Evolutionary conservation across 257 asterid genomes (phyloP).

Genomic region (Penstemon newberryi): DNA sequence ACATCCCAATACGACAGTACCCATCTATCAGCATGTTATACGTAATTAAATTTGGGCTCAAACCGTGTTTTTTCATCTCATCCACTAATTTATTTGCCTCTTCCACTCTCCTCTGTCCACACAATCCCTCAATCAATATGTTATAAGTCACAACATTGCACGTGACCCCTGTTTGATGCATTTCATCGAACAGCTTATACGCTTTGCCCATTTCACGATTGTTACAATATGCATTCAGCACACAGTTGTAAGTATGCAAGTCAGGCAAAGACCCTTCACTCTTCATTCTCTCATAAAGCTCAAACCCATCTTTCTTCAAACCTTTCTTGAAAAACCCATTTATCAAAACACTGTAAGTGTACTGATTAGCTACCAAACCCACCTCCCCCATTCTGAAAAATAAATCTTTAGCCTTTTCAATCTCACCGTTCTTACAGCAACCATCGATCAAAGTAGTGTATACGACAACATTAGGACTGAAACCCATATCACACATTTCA

Average conservation of each 20-base stretch:
- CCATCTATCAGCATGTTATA: slow-evolving; percentile 65
- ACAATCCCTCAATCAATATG: slow-evolving; percentile 65
- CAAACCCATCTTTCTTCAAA: slow-evolving; percentile 52
- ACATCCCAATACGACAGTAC: slow-evolving; percentile 49
- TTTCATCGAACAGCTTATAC: slow-evolving; percentile 52
- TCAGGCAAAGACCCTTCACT: slow-evolving; percentile 59
- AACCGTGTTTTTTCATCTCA: slow-evolving; percentile 55
- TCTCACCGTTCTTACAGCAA: slow-evolving; percentile 56
- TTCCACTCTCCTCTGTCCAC: slow-evolving; percentile 38
- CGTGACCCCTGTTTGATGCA: slow-evolving; percentile 53
- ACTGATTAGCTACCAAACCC: slow-evolving; percentile 68
- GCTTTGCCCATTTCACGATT: slow-evolving; percentile 46
- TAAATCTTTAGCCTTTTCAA: slow-evolving; percentile 50
- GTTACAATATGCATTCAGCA: slow-evolving; percentile 51
- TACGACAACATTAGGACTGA: slow-evolving; percentile 60
- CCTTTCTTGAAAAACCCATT: slow-evolving; percentile 64
- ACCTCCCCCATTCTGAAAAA: slow-evolving; percentile 44
- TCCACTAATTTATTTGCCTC: slow-evolving; percentile 51
- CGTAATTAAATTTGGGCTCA: slow-evolving; percentile 59
- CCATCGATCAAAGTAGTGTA: slow-evolving; percentile 74
- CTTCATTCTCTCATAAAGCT: slow-evolving; percentile 66
- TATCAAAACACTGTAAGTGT: slow-evolving; percentile 62
- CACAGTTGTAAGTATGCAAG: slow-evolving; percentile 48
- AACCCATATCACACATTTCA: slow-evolving; percentile 45
- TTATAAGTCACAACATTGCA: slow-evolving; percentile 69